Evolutionary conservation across 106 monocot species (phyloP), one percentile per base, ranked within the genome.

Genomic region (Vanilla planifolia): DNA sequence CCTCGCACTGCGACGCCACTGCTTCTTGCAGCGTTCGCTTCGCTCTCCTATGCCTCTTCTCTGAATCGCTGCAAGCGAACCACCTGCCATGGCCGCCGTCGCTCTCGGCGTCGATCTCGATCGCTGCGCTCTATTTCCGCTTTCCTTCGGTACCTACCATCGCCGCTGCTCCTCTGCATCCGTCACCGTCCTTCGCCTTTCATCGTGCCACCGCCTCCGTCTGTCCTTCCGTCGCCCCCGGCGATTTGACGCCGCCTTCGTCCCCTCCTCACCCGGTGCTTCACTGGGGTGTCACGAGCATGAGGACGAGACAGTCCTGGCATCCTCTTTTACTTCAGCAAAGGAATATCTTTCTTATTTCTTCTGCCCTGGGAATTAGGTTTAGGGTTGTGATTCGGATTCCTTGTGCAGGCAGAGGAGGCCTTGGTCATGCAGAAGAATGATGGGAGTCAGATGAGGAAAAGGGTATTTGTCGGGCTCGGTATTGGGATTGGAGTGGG

Each of bases 391-490:
- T 27, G 53, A 37, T 65, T n/a, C 24, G 7, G 37, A 35, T 51
- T 51, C 20, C 0, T 57, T 25, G 6, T 65, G 39, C 64, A 78
- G 78, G 65, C 23, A 6, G 50, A 20, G 20, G 59, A 52, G 55
- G 51, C 40, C 21, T 35, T 57, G 66, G 47, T 65, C 10, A 55
- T 57, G 2, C 51, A 61, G 60, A 43, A 69, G 58, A 64, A 59
- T 56, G 45, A 64, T 50, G 39, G 51, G 8, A 41, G 34, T n/a
- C 82, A 92, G 52, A 60, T 86, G 30, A 74, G 60, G 70, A 83
- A 94, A 50, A 60, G 94, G 26, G 80, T 94, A 35, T 17, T 83
- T n/a, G 77, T 89, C 17, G 94, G 94, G 10, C 51, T 94, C 5
- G 86, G 64, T 40, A 86, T 94, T 64, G 94, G 94, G 21, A 42